These are phyloP conservation scores for Magnolia sinica DNA, from an alignment of 164 flowering plant genomes.

Conservation along the genomic window DNA sequence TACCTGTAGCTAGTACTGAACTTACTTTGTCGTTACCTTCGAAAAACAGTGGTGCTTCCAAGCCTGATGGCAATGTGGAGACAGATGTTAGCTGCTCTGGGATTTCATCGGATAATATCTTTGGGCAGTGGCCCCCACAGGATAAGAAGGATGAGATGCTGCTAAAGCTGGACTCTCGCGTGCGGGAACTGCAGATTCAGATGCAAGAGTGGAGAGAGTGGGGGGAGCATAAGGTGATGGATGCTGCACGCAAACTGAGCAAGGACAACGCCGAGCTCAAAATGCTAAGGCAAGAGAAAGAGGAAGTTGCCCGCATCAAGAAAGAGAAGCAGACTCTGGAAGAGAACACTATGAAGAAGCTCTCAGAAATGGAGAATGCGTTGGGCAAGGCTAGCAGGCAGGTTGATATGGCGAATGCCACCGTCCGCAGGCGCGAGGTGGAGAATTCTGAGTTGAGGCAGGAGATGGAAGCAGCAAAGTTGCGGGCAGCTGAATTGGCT, in stretches of 20 bases:
- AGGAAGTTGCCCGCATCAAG: conserved; percentile 74
- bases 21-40: conserved; percentile 65
- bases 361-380: conserved; percentile 83
- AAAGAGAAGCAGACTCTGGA: conserved; percentile 75
- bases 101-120: conserved; percentile 44
- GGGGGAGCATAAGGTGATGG: conserved; percentile 99
- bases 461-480: conserved; percentile 83
- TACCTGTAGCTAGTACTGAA: conserved; percentile 54
- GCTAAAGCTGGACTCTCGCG: conserved; percentile 57
- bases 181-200: conserved; percentile 69
- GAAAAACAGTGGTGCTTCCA: conserved; percentile 29
- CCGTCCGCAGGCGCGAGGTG: conserved; percentile 58
- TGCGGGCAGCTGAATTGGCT: conserved; percentile 75
- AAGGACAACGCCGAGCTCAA: conserved; percentile 91
- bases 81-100: conserved; percentile 25
- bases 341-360: conserved; percentile 83
- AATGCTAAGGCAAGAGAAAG: conserved; percentile 82
- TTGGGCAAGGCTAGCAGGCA: conserved; percentile 64
- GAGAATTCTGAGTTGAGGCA: conserved; percentile 65
- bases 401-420: conserved; percentile 59
- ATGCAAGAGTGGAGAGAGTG: conserved; percentile 96
- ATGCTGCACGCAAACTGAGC: conserved; percentile 82
- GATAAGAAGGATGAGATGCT: conserved; percentile 73
- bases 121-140: conserved; percentile 46
- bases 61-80: conserved; percentile 31